A percentile compares a stretch with the other conserved stretches of the same genome.
These are phyloP conservation scores for Trichomonas gallinae DNA, from an alignment of 208 protist species.

Conservation along the genomic window DNA sequence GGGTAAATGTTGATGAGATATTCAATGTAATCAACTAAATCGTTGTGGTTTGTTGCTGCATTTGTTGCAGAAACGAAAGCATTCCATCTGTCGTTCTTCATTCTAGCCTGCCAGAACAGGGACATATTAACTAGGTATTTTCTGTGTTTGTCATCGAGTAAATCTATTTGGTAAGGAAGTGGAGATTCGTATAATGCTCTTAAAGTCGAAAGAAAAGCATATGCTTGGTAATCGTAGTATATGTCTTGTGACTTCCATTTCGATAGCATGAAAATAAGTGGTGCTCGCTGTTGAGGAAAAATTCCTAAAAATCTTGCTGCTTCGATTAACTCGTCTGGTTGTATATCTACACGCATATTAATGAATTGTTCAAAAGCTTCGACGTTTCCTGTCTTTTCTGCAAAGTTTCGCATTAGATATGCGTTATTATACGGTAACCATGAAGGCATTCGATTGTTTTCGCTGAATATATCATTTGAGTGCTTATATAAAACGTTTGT, in stretches of 20 bases:
- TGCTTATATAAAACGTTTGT: neutral
- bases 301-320: neutral
- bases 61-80: neutral
- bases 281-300: neutral
- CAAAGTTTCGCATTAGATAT: neutral
- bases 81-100: neutral
- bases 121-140: neutral
- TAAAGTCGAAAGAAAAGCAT: neutral
- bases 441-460: neutral
- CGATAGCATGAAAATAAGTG: neutral
- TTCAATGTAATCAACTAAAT: neutral
- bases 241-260: neutral
- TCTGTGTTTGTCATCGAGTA: neutral
- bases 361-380: neutral
- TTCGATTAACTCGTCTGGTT: neutral
- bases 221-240: neutral
- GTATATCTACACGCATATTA: neutral
- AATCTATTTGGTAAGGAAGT: neutral
- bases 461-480: neutral
- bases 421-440: neutral
- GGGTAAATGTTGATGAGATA: neutral
- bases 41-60: neutral
- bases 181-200: neutral
- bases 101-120: neutral
- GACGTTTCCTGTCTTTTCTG: neutral